Conservation (phyloP, 139 green algal genomes). For the Pleodorina starrii region DNA sequence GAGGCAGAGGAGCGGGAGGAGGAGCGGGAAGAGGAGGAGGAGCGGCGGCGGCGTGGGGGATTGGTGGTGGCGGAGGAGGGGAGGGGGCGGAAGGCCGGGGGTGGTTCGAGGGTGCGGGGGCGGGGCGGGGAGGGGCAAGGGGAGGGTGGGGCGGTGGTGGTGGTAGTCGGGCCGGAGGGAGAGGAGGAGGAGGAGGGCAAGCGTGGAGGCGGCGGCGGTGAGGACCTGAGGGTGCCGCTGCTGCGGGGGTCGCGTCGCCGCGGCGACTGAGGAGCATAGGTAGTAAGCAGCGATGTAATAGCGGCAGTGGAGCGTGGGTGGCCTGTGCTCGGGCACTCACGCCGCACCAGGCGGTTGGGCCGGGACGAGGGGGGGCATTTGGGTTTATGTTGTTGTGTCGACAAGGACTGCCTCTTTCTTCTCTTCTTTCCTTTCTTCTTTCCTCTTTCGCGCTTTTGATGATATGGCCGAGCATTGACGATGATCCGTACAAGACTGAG, state of each 20-base stretch:
- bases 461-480: too few relatives aligned
- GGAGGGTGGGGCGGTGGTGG: background rate
- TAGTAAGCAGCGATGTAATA: too few relatives aligned
- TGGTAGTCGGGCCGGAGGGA: background rate
- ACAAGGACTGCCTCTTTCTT: too few relatives aligned
- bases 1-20: conserved; percentile 3
- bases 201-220: background rate
- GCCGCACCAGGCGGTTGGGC: too few relatives aligned
- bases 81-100: too few relatives aligned
- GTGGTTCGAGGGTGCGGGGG: background rate
- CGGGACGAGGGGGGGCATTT: background rate
- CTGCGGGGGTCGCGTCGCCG: too few relatives aligned
- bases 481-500: too few relatives aligned
- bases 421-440: background rate
- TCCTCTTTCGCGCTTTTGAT: background rate
- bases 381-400: background rate
- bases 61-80: background rate
- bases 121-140: background rate
- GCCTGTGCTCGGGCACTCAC: background rate
- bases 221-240: background rate
- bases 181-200: background rate
- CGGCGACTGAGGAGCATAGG: too few relatives aligned
- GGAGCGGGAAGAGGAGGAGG: conserved; percentile 3
- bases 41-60: background rate
- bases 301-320: background rate